Base-by-base conservation (phyloP, 306 rosid species). In the Fragaria nilgerrensis region DNA sequence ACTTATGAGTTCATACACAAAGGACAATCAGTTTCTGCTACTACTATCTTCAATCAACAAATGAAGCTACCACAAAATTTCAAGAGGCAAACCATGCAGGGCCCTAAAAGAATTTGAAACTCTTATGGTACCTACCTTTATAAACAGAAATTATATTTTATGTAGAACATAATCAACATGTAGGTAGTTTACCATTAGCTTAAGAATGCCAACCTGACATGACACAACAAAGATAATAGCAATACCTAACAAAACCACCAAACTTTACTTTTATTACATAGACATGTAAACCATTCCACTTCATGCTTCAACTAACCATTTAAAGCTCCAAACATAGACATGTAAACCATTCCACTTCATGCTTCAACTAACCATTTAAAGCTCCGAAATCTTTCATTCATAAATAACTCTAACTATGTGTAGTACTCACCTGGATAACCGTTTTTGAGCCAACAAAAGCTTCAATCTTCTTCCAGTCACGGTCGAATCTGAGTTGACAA, bases 401-500 rank as follows among this genome's bases (percentile, higher is more conserved):
- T 32, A 0, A 3, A 2, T 29, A 62, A 15, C 22, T 63, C 19
- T 14, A 9, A 29, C 20, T 63, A 14, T 16, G n/a, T 15, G 34
- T 5, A 63, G 10, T 62, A 71, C 69, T 86, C 89, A 95, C 99
- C 98, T 96, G 99, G 75, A 96, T 92, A 75, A 92, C 97, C n/a
- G 98, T 89, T 86, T 96, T 96, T 47, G 99, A 88, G 65, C 97
- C 99, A 20, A 96, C 87, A 86, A 88, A 96, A 68, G 99, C 98
- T 89, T 89, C 97, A 80, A 96, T 96, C 89, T 92, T 96, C 85
- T 96, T 96, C 99, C 99, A 96, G 83, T 96, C 99, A 41, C 99
- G 98, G 78, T 92, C 97, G 43, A 92, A 96, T 82, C 99, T 96
- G 85, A 73, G 77, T 81, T 9, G 61, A 81, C 58, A 53, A 78